Evolutionary conservation across 257 asterid genomes (phyloP).

Genomic region (Penstemon newberryi): DNA sequence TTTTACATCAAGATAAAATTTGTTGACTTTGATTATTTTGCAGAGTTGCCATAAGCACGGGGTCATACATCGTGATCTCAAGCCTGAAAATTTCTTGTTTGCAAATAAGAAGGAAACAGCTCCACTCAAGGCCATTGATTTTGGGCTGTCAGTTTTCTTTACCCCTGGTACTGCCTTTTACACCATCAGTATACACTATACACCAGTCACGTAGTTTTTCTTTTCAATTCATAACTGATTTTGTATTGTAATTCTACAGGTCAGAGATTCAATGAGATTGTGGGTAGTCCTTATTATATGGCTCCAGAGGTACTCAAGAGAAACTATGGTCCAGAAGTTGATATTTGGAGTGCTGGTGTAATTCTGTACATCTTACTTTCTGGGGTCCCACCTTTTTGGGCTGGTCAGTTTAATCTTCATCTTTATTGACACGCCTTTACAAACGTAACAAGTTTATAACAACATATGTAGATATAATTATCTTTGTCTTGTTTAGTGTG

Average conservation of each 20-base stretch:
- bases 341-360: conserved; percentile 66
- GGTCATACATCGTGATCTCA: conserved; percentile 71
- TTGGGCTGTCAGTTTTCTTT: conserved; percentile 62
- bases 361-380: conserved; percentile 57
- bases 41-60: conserved; percentile 63
- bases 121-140: conserved; percentile 61
- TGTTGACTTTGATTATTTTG: not conserved
- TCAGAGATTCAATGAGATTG: conserved; percentile 54
- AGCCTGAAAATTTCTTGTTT: conserved; percentile 65
- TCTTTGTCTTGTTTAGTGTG: not conserved
- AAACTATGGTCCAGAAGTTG: conserved; percentile 56
- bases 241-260: conserved; percentile 33
- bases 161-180: conserved; percentile 48
- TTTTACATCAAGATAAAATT: not conserved
- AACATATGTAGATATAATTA: not conserved
- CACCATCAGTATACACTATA: not conserved
- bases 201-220: not conserved
- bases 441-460: no score
- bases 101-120: conserved; percentile 56
- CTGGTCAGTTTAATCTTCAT: conserved; percentile 37
- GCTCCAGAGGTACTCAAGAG: conserved; percentile 60
- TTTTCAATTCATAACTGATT: conserved; percentile 2
- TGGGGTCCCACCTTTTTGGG: conserved; percentile 65
- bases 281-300: conserved; percentile 68
- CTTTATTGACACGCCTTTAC: not conserved